Evolutionary conservation across 371 early-diverging fungal species (phyloP).

Genomic region (Gilbertella persicaria): DNA sequence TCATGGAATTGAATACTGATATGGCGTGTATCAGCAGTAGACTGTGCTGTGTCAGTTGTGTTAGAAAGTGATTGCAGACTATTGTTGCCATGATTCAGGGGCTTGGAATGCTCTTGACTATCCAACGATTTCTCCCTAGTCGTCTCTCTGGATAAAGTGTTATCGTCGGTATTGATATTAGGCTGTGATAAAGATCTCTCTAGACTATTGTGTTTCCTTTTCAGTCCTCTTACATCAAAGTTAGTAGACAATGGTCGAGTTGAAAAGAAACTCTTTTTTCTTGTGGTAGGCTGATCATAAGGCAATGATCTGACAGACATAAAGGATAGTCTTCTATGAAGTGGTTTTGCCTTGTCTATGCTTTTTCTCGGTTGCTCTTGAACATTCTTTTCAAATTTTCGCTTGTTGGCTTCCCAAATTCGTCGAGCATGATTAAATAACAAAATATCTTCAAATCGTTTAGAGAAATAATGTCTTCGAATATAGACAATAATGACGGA

Average conservation of each 20-base stretch:
- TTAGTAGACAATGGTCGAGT: background rate
- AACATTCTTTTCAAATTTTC: constrained; percentile 27
- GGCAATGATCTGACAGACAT: constrained; percentile 19
- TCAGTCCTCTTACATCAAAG: too few species aligned
- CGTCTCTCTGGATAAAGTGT: background rate
- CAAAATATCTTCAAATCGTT: constrained; percentile 50
- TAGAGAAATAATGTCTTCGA: constrained; percentile 45
- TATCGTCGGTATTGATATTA: background rate
- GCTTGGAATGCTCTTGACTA: too few species aligned
- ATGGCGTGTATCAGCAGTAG: too few species aligned
- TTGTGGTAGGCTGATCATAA: background rate
- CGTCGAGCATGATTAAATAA: constrained; percentile 37
- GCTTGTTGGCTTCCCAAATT: constrained; percentile 31
- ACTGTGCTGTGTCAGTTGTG: too few species aligned
- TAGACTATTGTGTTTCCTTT: background rate
- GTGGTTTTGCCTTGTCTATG: background rate
- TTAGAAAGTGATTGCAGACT: too few species aligned
- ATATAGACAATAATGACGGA: constrained; percentile 38
- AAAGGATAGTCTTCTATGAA: constrained; percentile 21
- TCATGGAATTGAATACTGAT: too few species aligned
- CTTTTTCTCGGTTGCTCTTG: constrained; percentile 9
- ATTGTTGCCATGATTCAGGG: too few species aligned
- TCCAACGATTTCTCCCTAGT: background rate
- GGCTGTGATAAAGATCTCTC: background rate
- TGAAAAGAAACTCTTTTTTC: background rate